Evolutionary conservation across 257 asterid genomes (phyloP).

Genomic region (Ilex aquifolium): DNA sequence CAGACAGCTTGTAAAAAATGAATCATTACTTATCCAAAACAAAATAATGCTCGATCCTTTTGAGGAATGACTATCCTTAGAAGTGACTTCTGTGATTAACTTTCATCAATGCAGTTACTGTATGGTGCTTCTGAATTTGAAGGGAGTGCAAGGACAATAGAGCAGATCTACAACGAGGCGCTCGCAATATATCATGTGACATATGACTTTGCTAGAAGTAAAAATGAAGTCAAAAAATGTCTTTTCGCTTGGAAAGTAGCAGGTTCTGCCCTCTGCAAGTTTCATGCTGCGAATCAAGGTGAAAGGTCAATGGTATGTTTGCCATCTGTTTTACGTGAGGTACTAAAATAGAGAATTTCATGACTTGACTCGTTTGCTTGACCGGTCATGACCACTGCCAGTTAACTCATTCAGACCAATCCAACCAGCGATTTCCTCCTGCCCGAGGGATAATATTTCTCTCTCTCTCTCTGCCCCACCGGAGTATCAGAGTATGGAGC

Average conservation of each 20-base stretch:
- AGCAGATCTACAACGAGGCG: conserved; percentile 44
- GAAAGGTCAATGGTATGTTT: conserved; percentile 34
- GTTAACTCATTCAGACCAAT: no score
- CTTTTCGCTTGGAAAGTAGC: conserved; percentile 77
- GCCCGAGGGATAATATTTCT: no score
- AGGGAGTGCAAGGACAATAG: conserved; percentile 29
- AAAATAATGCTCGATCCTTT: background rate
- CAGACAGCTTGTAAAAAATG: background rate
- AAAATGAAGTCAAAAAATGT: conserved; percentile 27
- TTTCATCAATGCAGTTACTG: conserved; percentile 40
- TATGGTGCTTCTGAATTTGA: conserved; percentile 59
- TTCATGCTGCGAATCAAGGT: conserved; percentile 31
- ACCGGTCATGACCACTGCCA: no score
- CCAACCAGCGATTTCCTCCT: no score
- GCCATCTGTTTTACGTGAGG: conserved; percentile 45
- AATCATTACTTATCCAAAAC: background rate
- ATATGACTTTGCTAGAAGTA: conserved; percentile 32
- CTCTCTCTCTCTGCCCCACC: no score
- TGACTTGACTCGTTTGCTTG: no score
- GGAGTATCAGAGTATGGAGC: no score
- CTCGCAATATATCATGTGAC: conserved; percentile 51
- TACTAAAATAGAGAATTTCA: conserved; percentile 3
- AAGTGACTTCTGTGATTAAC: background rate
- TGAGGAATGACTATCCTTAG: no score
- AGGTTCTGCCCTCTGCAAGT: conserved; percentile 48